Evolutionary conservation across 2,329 filamentous ascomycete genomes (phyloP), one percentile per base, ranked within the genome.

Genomic region (Neurospora crassa): DNA sequence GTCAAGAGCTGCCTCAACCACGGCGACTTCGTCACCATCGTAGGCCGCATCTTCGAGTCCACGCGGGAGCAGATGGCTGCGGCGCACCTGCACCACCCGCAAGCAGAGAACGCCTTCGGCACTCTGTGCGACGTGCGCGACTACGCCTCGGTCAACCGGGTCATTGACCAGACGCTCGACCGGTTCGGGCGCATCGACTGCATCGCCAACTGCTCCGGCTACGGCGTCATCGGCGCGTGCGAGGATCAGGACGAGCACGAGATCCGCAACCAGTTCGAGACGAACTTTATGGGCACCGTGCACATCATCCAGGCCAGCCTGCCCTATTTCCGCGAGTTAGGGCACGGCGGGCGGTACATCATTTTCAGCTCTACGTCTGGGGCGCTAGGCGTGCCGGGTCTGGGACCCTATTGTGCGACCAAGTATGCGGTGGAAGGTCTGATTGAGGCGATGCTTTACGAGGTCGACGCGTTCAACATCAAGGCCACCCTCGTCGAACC

Each of bases 201-300:
- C 69, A 91, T 98, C 71, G 94, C 91, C 76, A 98, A 97, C 81
- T 97, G 94, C 82, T 94, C 93, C 14, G 95, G 95, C 18, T 97
- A 97, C 81, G 95, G 94, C 70, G 94, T 99, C 70, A 97, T 98
- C 76, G 95, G 93, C 40, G 91, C 95, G 1, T 97, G 94, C 81
- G 96, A 98, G 82, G 96, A 98, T 81, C 96, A 98, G 82, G 94
- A 97, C 80, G 93, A 97, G 79, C 91, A 94, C 80, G 96, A 98
- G 79, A 88, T 98, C 76, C 92, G 94, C 72, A 95, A 97, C 78
- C 96, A 98, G 81, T 97, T 98, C 82, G 93, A 96, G 84, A 97
- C 94, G 29, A 99, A 99, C 81, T 97, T 97, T 81, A 95, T 97
- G 85, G 96, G 96, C 70, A 96, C 94, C 0, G 82, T 98, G 72